Evolutionary conservation across 2,329 filamentous ascomycete species (phyloP).

Genomic region (Aspergillus viridinutans): DNA sequence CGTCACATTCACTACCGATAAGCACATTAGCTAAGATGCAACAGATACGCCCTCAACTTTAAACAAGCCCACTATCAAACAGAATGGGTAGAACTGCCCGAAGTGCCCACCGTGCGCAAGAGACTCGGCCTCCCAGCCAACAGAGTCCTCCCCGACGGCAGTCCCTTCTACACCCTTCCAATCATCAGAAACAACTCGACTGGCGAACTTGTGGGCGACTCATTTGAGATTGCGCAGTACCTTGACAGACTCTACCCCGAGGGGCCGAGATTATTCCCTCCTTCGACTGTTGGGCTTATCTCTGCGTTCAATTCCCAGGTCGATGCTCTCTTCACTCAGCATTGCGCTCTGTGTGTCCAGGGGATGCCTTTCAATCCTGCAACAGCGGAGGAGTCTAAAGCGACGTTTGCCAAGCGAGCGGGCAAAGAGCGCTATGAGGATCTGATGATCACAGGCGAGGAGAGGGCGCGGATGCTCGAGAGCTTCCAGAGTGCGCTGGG

Average conservation of each 20-base stretch:
- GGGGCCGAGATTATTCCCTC: background rate
- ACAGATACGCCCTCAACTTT: conserved; percentile 12
- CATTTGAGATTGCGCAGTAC: conserved; percentile 8
- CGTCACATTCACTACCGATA: background rate
- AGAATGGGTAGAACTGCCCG: conserved; percentile 12
- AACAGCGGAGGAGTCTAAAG: conserved; percentile 6
- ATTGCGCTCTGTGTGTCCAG: conserved; percentile 1
- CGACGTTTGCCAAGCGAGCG: conserved; percentile 2
- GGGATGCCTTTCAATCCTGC: conserved; percentile 7
- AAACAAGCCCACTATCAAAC: conserved; percentile 9
- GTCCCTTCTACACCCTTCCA: background rate
- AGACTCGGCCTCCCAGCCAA: conserved; percentile 1
- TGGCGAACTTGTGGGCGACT: background rate
- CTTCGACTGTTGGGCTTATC: background rate
- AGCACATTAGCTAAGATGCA: background rate
- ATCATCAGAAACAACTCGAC: background rate
- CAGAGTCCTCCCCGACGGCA: background rate
- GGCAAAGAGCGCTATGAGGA: conserved; percentile 2
- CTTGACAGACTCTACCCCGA: conserved; percentile 4
- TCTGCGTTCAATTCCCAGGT: conserved; percentile 7
- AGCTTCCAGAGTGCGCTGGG: background rate
- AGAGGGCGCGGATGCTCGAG: background rate
- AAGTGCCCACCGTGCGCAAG: conserved; percentile 8
- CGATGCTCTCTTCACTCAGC: conserved; percentile 7
- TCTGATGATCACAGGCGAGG: background rate